A percentile compares a stretch with the other conserved stretches of the same genome.
Conservation (phyloP, 495 filamentous ascomycete species). For the Penicillium lividum region DNA sequence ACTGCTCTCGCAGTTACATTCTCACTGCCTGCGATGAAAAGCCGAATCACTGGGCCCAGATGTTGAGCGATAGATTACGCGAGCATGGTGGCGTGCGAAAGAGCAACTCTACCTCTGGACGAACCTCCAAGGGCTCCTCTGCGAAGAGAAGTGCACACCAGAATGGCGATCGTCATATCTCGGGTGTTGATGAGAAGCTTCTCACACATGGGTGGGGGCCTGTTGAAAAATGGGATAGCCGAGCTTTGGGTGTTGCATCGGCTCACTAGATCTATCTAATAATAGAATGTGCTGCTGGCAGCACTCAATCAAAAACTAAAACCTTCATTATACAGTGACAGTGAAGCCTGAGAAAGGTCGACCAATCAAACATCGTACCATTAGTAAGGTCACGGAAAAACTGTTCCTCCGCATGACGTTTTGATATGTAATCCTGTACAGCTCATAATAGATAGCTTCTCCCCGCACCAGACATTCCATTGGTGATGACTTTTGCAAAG, state of each 20-base stretch:
- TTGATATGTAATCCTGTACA: constrained; percentile 20
- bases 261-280: constrained; percentile 12
- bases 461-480: constrained; percentile 19
- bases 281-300: constrained; percentile 23
- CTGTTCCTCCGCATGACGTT: constrained; percentile 27
- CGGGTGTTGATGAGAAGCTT: constrained; percentile 23
- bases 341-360: not conserved
- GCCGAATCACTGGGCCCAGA: constrained; percentile 35
- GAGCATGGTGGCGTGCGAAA: constrained; percentile 8
- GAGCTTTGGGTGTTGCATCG: constrained; percentile 36
- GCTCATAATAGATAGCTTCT: not conserved
- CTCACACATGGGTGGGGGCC: constrained; percentile 36
- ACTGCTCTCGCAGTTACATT: constrained; percentile 38
- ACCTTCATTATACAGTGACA: not conserved
- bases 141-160: constrained; percentile 3
- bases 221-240: constrained; percentile 37
- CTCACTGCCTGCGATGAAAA: constrained; percentile 33
- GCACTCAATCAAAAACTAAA: constrained; percentile 5
- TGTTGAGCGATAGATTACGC: constrained; percentile 24
- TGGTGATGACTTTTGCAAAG: constrained; percentile 36
- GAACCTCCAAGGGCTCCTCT: not conserved
- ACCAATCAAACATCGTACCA: constrained; percentile 20
- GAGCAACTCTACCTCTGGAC: not conserved
- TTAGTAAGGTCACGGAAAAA: constrained; percentile 21
- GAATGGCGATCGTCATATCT: not conserved